Evolutionary conservation across 73 alveolate genomes (phyloP).

Genomic region (Symbiodinium natans): DNA sequence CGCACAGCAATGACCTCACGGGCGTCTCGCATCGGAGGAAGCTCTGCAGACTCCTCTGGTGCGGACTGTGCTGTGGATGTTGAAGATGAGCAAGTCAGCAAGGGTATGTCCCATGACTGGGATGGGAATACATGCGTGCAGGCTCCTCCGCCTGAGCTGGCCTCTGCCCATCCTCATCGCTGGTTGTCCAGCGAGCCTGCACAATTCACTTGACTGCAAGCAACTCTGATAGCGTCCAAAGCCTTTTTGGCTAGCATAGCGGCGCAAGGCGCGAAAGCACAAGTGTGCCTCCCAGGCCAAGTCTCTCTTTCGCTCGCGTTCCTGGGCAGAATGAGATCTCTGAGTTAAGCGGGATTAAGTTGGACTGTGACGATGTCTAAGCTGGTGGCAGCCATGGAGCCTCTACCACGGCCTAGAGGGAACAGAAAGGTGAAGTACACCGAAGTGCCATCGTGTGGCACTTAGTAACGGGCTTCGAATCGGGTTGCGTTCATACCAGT

Average conservation of each 20-base stretch:
- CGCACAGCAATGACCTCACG: constrained; percentile 56
- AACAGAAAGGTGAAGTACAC: not conserved
- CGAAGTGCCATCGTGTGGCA: not conserved
- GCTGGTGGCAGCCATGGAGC: constrained; percentile 52
- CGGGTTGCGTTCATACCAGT: constrained; percentile 76
- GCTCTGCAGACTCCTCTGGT: constrained; percentile 12
- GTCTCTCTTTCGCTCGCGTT: constrained; percentile 74
- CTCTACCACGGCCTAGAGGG: constrained; percentile 50
- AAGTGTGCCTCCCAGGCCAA: constrained; percentile 54
- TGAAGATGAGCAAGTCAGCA: not conserved
- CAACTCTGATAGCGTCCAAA: not conserved
- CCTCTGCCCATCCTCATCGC: constrained; percentile 78
- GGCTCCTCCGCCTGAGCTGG: constrained; percentile 12
- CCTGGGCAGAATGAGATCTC: not conserved
- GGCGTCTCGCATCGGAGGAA: constrained; percentile 39
- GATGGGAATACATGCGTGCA: too few species aligned
- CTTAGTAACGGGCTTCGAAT: constrained; percentile 41
- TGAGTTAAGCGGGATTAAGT: not conserved
- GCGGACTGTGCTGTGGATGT: not conserved
- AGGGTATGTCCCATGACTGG: not conserved
- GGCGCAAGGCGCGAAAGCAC: too few species aligned
- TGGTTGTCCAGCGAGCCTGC: constrained; percentile 89
- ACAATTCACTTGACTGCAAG: not conserved
- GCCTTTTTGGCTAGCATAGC: too few species aligned
- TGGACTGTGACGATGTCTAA: not conserved